Base-by-base conservation (phyloP, 2,329 filamentous ascomycete genomes). In the Zymoseptoria tritici region DNA sequence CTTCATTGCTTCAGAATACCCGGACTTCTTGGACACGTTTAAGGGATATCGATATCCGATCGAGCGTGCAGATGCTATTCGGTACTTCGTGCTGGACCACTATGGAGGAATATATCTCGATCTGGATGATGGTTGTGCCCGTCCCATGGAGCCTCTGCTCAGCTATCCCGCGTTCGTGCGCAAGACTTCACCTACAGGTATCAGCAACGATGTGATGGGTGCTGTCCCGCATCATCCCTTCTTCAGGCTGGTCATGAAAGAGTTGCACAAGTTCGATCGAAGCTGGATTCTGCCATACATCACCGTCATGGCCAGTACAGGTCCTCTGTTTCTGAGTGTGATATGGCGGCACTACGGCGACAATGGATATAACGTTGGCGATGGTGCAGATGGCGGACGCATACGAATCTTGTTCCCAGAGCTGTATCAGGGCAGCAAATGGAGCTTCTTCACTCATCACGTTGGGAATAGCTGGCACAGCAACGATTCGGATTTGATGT, bases 31-130 rank as follows among this genome's bases (percentile, higher is more conserved):
- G 62, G 79, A 84, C 56, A 90, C 86, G 0, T 94, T 89, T 70
- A 85, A 90, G 69, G 81, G 80, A 68, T 93, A 92, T 75, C 80
- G 79, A 31, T 89, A 87, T 72, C 85, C 86, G 11, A 91, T 93
- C 64, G 87, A 92, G 75, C 83, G 88, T 62, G 87, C 89, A 58
- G 89, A 93, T 70, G 80, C 88, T 50, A 71, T 93, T 67, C 83
- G 89, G 55, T 93, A 93, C 76, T 92, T 93, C 71, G 80, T 91
- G 20, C 80, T 94, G 31, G 81, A 85, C 57, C 84, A 90, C 73
- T 92, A 84, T 71, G 90, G 90, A 58, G 90, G 90, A 49, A 85
- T 91, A 58, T 93, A 93, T 74, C 85, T 93, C 66, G 89, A 94
- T 70, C 76, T 93, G 54, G 89, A 94, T 73, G 85, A 66, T 57